A percentile compares a stretch with the other conserved stretches of the same genome.
These are phyloP conservation scores for Nemania serpens DNA, from an alignment of 2,329 filamentous ascomycete genomes.

Conservation along the genomic window DNA sequence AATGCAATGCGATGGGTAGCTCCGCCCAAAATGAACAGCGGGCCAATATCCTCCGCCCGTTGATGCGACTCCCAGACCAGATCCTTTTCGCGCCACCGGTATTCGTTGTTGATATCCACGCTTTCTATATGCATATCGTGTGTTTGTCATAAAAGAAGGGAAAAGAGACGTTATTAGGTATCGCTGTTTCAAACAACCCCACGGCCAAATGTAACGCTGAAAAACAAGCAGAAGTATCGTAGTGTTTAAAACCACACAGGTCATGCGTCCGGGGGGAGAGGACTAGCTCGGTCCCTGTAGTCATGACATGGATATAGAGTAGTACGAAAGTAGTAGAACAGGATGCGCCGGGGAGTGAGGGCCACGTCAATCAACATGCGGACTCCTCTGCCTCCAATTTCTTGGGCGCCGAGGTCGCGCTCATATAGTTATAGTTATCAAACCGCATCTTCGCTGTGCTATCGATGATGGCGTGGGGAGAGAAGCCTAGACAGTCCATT, in stretches of 20 bases:
- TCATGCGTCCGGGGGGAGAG: neutral
- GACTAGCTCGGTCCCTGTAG: neutral
- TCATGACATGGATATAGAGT: neutral
- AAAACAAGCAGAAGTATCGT: neutral
- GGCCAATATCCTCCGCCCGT: constrained; percentile 10
- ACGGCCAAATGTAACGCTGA: neutral
- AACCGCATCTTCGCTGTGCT: constrained; percentile 1
- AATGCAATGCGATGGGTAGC: neutral
- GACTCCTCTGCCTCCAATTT: constrained; percentile 15
- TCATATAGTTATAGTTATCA: neutral
- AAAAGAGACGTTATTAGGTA: constrained; percentile 19
- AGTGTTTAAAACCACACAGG: neutral
- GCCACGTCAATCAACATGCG: constrained; percentile 9
- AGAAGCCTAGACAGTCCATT: constrained; percentile 13
- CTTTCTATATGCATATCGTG: constrained; percentile 28
- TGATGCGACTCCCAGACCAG: constrained; percentile 13
- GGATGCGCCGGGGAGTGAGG: neutral
- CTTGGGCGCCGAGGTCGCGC: constrained; percentile 4
- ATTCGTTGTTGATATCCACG: constrained; percentile 18
- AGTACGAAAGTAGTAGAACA: neutral
- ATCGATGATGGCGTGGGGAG: constrained; percentile 3
- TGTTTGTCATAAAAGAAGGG: neutral
- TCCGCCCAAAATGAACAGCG: constrained; percentile 8
- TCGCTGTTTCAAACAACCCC: constrained; percentile 13
- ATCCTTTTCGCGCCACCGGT: constrained; percentile 17